Base-by-base conservation (phyloP, 2,329 filamentous ascomycete species). In the Phialophora chinensis region DNA sequence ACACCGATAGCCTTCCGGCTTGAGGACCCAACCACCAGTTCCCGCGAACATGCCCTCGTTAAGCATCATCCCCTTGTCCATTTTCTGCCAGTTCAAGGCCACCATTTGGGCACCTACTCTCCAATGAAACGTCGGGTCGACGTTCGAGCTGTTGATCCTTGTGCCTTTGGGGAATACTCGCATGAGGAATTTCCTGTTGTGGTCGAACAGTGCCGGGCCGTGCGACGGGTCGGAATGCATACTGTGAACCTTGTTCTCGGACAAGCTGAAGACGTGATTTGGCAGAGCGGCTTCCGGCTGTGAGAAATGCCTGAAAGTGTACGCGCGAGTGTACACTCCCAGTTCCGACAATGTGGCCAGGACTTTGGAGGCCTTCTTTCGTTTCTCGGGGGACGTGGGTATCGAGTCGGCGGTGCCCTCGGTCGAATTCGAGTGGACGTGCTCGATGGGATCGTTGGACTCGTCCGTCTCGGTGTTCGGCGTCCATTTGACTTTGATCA, bases 31-130 rank as follows among this genome's bases (percentile, higher is more conserved):
- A 49, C 94, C 93, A 50, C 86, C 82, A 59, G 91, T 90, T 10
- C 88, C 91, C 1, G 88, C 86, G 78, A 97, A 97, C 92, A 96
- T 95, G 72, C 88, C 93, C 75, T 95, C 89, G 75, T 97, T 97
- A 14, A 97, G 85, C 94, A 97, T 97, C 89, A 96, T 96, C 35
- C 92, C 93, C 72, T 92, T 90, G 74, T 97, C 93, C 77, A 91
- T 89, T 68, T 89, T 90, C 78, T 98, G 93, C 92, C 93, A 98
- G 79, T 97, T 97, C 67, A 98, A 82, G 0, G 93, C 93, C 1
- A 96, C 92, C 72, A 97, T 90, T 78, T 97, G 93, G 2, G 96
- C 90, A 14, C 93, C 93, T 70, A 91, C 89, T 35, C 92, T 86
- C 93, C 93, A 97, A 78, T 93, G 95, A 3, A 90, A 84, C 0